These are phyloP conservation scores for Exophiala bonariae DNA, from an alignment of 2,329 filamentous ascomycete genomes.

Conservation along the genomic window DNA sequence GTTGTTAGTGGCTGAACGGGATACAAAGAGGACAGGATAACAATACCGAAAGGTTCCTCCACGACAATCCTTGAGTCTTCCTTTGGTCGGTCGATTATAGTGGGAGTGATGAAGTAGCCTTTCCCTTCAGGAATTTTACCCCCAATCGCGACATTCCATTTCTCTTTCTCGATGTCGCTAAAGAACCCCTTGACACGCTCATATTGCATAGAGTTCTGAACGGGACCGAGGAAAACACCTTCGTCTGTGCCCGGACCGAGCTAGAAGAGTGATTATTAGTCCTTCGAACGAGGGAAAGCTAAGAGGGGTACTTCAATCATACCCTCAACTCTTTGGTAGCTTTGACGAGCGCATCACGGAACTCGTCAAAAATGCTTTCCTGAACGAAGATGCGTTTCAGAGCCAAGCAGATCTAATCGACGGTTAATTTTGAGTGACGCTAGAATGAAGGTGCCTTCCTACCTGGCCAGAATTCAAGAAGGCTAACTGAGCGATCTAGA, in stretches of 20 bases:
- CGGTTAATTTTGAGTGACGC: too few species aligned
- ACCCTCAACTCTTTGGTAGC: conserved; percentile 26
- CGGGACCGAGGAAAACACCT: conserved; percentile 56
- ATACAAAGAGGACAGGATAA: too few species aligned
- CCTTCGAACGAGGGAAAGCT: too few species aligned
- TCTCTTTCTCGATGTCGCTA: conserved; percentile 54
- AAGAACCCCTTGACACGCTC: conserved; percentile 59
- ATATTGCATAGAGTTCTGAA: conserved; percentile 65
- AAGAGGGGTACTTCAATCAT: neutral
- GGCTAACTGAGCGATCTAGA: conserved; percentile 47
- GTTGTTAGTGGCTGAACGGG: too few species aligned
- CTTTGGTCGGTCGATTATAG: conserved; percentile 58
- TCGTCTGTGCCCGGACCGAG: conserved; percentile 34
- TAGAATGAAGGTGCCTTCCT: neutral
- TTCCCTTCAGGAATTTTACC: conserved; percentile 41
- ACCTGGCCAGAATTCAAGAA: conserved; percentile 61
- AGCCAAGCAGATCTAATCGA: conserved; percentile 45
- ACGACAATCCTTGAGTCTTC: conserved; percentile 55
- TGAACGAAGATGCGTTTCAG: conserved; percentile 59
- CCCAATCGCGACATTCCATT: conserved; percentile 54
- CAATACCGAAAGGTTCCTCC: conserved; percentile 55
- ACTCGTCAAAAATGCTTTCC: conserved; percentile 51
- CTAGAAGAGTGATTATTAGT: too few species aligned
- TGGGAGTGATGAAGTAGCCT: conserved; percentile 60
- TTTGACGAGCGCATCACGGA: conserved; percentile 47